Base-by-base conservation (phyloP, 2,329 filamentous ascomycete genomes). In the Sporothrix schenckii region DNA sequence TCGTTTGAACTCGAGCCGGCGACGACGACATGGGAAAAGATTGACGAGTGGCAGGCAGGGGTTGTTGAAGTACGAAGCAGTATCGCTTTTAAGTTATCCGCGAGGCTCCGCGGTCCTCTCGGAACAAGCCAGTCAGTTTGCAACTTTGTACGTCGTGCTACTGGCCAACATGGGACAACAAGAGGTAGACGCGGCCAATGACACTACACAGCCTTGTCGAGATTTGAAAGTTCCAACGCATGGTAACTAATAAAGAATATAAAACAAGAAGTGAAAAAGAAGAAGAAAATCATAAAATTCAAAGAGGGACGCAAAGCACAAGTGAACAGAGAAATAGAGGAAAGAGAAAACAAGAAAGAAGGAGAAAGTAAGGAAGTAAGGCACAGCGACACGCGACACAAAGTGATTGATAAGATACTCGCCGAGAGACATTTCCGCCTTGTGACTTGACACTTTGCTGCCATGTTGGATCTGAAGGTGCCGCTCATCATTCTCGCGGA, bases 401-500 rank as follows among this genome's bases (percentile, higher is more conserved):
- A 63, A 21, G 39, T 21, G 39, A 39, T 13, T 30, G 58, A 47
- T 39, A 27, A 63, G 21, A 58, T 39, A 53, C 63, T 53, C 30
- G 30, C 11, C 6, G 49, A 44, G 49, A 66, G 49, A 53, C 19
- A 53, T 53, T 4, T 10, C 7, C 49, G 49, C 41, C 63, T 66
- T 39, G 63, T 66, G 30, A 53, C 49, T 16, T 16, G 39, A 54
- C 9, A 53, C 30, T 11, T 54, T 54, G 11, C 34, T 11, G 5
- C 41, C 21, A 47, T 47, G 58, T 63, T 63, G 58, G 27, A 63
- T 63, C 58, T 27, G 39, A 63, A 21, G 19, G 58, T 47, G 50
- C 24, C 52, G 24, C 30, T 49, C 39, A 21, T 56, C 66, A 47
- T 54, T 68, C 52, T 56, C 30, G 52, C 34, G 66, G 24, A 68